Base-by-base conservation (phyloP, 192 early-diverging fungal species). In the Jimgerdemannia flammicorona region DNA sequence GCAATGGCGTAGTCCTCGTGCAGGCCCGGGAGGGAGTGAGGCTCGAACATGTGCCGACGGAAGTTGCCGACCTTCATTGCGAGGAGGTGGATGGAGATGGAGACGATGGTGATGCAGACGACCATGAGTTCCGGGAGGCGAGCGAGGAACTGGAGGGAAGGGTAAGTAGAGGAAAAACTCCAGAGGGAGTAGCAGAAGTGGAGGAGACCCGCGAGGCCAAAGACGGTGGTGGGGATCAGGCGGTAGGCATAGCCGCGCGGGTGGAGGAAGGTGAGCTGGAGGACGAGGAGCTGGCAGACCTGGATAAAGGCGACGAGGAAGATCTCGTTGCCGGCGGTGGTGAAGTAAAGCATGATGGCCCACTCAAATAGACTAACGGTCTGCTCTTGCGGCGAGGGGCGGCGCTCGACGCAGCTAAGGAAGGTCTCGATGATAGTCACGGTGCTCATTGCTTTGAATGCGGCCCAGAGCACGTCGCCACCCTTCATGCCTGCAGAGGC, bases 1-100 rank as follows among this genome's bases (percentile, higher is more conserved):
- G 84, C 84, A 4, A 83, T 65, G 7, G 79, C 78, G 71, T 81
- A 85, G 66, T 85, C 84, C 70, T 85, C 79, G 39, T 83, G 77
- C 40, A 75, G 19, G 3, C 75, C 44, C 9, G 84, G 84, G 74
- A 85, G 67, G 3, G 75, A 78, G 29, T 75, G 75, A 2, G 84
- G 72, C 17, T 85, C 84, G 63, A 85, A 85, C 76, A 85, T 79
- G 63, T 78, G 82, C 65, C 84, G 70, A 19, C 84, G 72, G 41
- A 85, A 76, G 68, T 83, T 85, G 64, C 81, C 81, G 8, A 81
- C 81, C 41, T 9, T 73, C 80, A 76, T 85, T 82, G 29, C 82
- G 72, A 20, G 43, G 43, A 71, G 70, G 43, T 42, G 70, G 70
- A 44, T 71, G 42, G 10, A 20, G 41, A 19, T 41, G 43, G 70